Conservation (phyloP, 2,329 filamentous ascomycete genomes). For the Nemania serpens region DNA sequence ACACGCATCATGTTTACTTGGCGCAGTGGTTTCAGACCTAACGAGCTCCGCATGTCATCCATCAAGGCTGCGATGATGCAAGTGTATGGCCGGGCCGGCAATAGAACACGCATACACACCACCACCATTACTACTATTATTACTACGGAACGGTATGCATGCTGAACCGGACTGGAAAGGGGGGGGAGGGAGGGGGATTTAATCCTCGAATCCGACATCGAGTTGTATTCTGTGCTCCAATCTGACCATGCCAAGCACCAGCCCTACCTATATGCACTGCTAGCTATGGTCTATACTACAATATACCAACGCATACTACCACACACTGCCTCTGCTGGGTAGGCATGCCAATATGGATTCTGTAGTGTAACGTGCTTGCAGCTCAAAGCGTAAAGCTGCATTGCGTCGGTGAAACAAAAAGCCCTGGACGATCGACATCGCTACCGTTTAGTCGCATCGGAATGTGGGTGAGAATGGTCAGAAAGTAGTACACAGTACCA, state of each 20-base stretch:
- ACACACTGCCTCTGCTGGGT: not conserved
- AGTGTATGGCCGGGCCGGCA: slow-evolving; percentile 14
- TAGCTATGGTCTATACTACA: no score
- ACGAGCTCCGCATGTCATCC: not conserved
- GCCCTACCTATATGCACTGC: slow-evolving; percentile 11
- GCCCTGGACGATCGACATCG: slow-evolving; percentile 14
- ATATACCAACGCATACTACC: no score
- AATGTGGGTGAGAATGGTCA: slow-evolving; percentile 4
- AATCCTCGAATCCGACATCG: slow-evolving; percentile 5
- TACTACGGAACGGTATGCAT: not conserved
- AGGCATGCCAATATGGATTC: slow-evolving; percentile 2
- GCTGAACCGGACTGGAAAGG: not conserved
- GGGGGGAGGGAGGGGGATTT: not conserved
- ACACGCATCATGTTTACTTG: slow-evolving; percentile 3
- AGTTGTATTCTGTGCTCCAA: slow-evolving; percentile 13
- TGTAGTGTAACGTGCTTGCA: slow-evolving; percentile 25
- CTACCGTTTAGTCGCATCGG: slow-evolving; percentile 6
- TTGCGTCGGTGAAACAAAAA: slow-evolving; percentile 20
- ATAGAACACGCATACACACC: slow-evolving; percentile 4
- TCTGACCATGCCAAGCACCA: slow-evolving; percentile 24
- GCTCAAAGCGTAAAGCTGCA: slow-evolving; percentile 27
- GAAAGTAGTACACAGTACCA: not conserved
- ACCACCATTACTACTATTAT: no score
- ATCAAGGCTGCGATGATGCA: slow-evolving; percentile 10
- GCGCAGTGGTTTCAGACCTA: not conserved